These are phyloP conservation scores for Ogataea pini DNA, from an alignment of 805 yeast species.

Conservation along the genomic window DNA sequence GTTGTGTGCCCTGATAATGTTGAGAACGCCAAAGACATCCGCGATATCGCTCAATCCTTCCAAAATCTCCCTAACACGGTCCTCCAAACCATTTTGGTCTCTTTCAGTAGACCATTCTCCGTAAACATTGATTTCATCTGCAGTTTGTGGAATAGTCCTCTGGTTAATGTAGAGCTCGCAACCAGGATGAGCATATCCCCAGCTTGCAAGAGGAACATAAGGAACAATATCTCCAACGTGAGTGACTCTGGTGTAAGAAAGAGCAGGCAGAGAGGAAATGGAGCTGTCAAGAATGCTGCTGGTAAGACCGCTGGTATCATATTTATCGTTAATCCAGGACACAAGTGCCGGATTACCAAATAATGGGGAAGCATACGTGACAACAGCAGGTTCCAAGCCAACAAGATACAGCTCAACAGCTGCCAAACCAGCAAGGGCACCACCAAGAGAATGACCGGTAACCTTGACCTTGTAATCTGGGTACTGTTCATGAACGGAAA, in stretches of 20 bases:
- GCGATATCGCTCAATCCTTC: constrained; percentile 3
- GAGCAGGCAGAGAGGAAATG: constrained; percentile 5
- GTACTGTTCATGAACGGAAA: constrained; percentile 36
- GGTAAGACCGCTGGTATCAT: constrained; percentile 37
- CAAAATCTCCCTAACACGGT: constrained; percentile 5
- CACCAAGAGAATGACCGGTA: constrained; percentile 72
- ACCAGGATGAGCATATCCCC: constrained; percentile 47
- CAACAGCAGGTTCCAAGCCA: constrained; percentile 55
- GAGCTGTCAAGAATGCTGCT: neutral
- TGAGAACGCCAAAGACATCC: neutral
- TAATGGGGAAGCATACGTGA: constrained; percentile 66
- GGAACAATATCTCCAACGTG: constrained; percentile 62
- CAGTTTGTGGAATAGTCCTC: constrained; percentile 38
- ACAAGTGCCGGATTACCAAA: constrained; percentile 57
- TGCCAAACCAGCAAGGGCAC: constrained; percentile 62
- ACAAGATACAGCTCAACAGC: constrained; percentile 62
- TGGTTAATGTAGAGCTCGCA: constrained; percentile 49
- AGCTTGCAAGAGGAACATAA: constrained; percentile 52
- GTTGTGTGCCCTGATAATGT: constrained; percentile 13
- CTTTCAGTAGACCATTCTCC: constrained; percentile 15
- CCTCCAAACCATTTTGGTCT: constrained; percentile 6
- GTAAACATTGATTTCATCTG: constrained; percentile 15
- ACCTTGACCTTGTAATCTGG: constrained; percentile 53
- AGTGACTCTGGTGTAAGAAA: constrained; percentile 54
- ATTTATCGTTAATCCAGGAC: constrained; percentile 52